Evolutionary conservation across 2,329 filamentous ascomycete species (phyloP), one percentile per base, ranked within the genome.

Genomic region (Neobulgaria alba): DNA sequence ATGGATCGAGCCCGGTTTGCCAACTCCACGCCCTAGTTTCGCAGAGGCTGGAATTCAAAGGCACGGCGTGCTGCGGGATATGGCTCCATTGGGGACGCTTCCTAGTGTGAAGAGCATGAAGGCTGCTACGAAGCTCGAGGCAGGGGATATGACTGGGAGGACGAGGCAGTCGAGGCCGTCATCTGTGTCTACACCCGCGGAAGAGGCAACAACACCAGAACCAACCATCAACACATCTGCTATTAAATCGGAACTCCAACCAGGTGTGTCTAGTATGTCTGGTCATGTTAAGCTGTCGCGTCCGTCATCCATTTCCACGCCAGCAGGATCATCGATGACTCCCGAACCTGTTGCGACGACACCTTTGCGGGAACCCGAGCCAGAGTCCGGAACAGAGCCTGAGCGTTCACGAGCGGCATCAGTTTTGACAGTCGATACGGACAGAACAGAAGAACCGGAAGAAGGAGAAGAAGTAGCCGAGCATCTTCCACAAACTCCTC

Each of bases 61-160:
- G 36, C 77, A 79, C 60, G 85, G 85, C 49, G 84, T 93, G 14
- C 68, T 93, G 43, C 81, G 85, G 62, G 81, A 81, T 55, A 94
- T 94, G 88, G 80, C 79, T 39, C 81, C 88, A 18, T 66, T 95
- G 41, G 88, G 88, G 30, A 73, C 79, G 40, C 69, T 79, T 52
- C 88, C 88, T 10, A 72, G 71, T 16, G 64, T 72, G 35, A 73
- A 77, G 58, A 67, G 79, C 50, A 77, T 78, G 64, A 69, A 65
- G 55, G 58, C 58, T 45, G 54, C 56, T 41, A 51, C 54, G 36
- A 57, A 51, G 42, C 29, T 47, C 5, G 40, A 48, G 15, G 20
- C 36, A 12, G 33, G 16, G 4, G 23, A 30, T 19, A 17, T 18
- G 18, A 10, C 17, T 8, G 9, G 17, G 12, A 18, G 33, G 30